A percentile compares a stretch with the other conserved stretches of the same genome.
phyloP scores from a whole-genome alignment of 1,284 basidiomycete genomes.

The Taiwanofungus camphoratus region DNA sequence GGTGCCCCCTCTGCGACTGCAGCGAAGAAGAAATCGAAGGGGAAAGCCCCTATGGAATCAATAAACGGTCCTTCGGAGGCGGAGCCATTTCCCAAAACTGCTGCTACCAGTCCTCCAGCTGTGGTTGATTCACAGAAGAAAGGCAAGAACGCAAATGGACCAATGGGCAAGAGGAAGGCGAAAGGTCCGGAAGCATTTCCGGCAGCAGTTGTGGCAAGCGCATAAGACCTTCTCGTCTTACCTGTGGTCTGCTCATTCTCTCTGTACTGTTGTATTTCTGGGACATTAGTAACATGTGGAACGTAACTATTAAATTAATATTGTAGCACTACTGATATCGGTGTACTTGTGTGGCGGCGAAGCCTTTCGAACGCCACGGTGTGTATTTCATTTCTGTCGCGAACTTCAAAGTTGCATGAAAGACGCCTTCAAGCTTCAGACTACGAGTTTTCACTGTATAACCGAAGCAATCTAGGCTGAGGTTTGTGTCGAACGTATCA shows the following conservation, averaged over 20 bases:
- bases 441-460: no score
- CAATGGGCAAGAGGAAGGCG: slow-evolving; percentile 27
- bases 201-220: slow-evolving; percentile 49
- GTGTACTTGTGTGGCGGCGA: no score
- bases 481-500: no score
- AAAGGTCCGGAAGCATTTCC: slow-evolving; percentile 33
- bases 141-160: slow-evolving; percentile 26
- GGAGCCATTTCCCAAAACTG: slow-evolving; percentile 1
- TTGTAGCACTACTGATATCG: background rate
- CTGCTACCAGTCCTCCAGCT: slow-evolving; percentile 13
- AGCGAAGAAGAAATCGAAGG: slow-evolving; percentile 36
- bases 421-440: no score
- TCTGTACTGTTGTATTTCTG: slow-evolving; percentile 3
- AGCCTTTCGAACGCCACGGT: no score
- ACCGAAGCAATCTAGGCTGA: no score
- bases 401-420: no score
- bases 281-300: slow-evolving; percentile 3
- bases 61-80: slow-evolving; percentile 4
- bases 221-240: slow-evolving; percentile 26
- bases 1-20: slow-evolving; percentile 25
- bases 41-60: slow-evolving; percentile 18
- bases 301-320: background rate
- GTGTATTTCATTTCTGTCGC: no score
- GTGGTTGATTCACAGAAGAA: slow-evolving; percentile 21
- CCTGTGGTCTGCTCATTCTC: background rate